These are phyloP conservation scores for Tanacetum coccineum DNA, from an alignment of 129 eudicot species.

Conservation along the genomic window DNA sequence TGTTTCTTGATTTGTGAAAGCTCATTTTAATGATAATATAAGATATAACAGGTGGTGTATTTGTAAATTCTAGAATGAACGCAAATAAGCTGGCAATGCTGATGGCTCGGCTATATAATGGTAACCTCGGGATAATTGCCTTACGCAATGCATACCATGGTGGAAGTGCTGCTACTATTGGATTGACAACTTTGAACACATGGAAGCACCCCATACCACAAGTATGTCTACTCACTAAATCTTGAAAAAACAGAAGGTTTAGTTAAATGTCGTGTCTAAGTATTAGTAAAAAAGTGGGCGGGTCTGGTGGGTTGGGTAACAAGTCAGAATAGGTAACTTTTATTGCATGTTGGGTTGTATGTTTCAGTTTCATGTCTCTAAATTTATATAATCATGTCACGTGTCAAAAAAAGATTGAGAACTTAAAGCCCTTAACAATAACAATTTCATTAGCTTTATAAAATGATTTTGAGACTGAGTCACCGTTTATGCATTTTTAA, in stretches of 20 bases:
- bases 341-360: neutral
- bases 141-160: constrained; percentile 95
- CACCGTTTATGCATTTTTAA: no score
- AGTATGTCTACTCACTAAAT: constrained; percentile 36
- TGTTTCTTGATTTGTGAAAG: constrained; percentile 6
- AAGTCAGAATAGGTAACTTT: neutral
- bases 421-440: no score
- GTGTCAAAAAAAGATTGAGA: no score
- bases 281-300: neutral
- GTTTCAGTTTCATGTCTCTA: no score
- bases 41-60: constrained; percentile 77
- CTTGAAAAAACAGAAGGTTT: neutral
- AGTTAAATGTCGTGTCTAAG: constrained; percentile 1
- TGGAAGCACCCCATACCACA: constrained; percentile 96
- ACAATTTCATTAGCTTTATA: no score
- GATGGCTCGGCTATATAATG: constrained; percentile 87
- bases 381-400: no score
- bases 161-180: constrained; percentile 88
- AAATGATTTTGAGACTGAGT: no score
- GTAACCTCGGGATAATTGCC: constrained; percentile 83
- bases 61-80: constrained; percentile 95
- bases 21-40: constrained; percentile 17
- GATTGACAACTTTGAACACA: constrained; percentile 84
- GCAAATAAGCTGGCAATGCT: constrained; percentile 95
- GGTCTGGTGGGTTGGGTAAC: constrained; percentile 6